Evolutionary conservation across 2,329 filamentous ascomycete genomes (phyloP).

Genomic region (Trichoderma citrinoviride): DNA sequence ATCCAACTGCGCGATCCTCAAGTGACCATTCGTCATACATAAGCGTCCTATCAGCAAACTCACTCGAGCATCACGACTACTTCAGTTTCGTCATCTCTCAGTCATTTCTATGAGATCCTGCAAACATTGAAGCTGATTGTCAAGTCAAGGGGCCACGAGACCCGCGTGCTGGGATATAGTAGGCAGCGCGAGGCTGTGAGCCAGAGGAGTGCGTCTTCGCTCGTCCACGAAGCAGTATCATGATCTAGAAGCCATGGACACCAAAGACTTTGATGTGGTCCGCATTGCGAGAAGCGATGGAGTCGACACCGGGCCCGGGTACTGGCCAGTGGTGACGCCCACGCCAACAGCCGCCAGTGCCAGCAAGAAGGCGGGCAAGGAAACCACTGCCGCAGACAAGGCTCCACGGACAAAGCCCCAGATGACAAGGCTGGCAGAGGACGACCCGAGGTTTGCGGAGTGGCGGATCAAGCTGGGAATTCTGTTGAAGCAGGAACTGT

Average conservation of each 20-base stretch:
- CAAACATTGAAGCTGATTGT: background rate
- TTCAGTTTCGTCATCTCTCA: background rate
- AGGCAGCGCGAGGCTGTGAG: conserved; percentile 2
- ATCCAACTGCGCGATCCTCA: background rate
- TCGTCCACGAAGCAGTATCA: background rate
- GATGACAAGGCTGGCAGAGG: conserved; percentile 43
- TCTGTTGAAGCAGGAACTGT: conserved; percentile 45
- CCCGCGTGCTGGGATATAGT: background rate
- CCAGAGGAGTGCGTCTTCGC: background rate
- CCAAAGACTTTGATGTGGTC: conserved; percentile 43
- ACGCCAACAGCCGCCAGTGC: conserved; percentile 22
- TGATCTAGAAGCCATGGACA: conserved; percentile 29
- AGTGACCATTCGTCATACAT: background rate
- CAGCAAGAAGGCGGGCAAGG: conserved; percentile 39
- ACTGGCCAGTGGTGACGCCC: conserved; percentile 40
- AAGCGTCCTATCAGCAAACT: background rate
- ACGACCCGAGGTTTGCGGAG: conserved; percentile 45
- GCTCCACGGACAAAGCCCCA: conserved; percentile 41
- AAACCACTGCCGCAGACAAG: conserved; percentile 35
- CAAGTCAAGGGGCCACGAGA: conserved; percentile 5
- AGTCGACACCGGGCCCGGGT: conserved; percentile 44
- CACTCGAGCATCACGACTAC: background rate
- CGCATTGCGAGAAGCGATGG: conserved; percentile 47
- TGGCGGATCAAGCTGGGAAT: conserved; percentile 48
- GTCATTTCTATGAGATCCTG: background rate